Conservation (phyloP, 768 basidiomycete genomes). For the Dacryopinax primogenitus region DNA sequence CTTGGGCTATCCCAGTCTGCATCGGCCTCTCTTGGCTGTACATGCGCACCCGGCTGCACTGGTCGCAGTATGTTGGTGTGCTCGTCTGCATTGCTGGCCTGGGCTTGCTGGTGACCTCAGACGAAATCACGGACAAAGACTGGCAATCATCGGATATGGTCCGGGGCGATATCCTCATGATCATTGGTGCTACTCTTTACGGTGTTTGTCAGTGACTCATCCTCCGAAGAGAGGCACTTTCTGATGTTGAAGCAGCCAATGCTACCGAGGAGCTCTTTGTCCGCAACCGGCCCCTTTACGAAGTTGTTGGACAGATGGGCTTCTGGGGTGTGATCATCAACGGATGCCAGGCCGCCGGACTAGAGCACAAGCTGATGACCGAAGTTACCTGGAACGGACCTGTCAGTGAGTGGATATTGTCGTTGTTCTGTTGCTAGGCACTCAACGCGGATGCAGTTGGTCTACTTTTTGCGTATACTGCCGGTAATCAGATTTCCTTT, state of each 20-base stretch:
- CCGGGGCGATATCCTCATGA: conserved; percentile 78
- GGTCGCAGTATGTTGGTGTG: conserved; percentile 69
- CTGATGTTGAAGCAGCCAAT: conserved; percentile 41
- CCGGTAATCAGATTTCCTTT: conserved; percentile 22
- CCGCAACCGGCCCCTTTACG: conserved; percentile 63
- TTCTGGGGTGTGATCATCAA: conserved; percentile 75
- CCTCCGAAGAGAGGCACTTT: neutral
- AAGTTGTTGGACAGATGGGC: conserved; percentile 77
- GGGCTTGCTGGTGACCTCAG: conserved; percentile 66
- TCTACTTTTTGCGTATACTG: conserved; percentile 40
- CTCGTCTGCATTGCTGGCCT: conserved; percentile 61
- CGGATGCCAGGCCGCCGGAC: conserved; percentile 53
- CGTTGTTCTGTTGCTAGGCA: neutral
- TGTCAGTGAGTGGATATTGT: conserved; percentile 39
- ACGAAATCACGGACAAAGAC: conserved; percentile 64
- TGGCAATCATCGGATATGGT: conserved; percentile 51
- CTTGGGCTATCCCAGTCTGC: conserved; percentile 87
- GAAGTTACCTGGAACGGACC: conserved; percentile 57
- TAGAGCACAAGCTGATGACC: conserved; percentile 59
- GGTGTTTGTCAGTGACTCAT: conserved; percentile 54
- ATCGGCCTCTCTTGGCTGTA: conserved; percentile 73
- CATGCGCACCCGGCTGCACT: conserved; percentile 66
- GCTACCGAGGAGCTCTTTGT: conserved; percentile 84
- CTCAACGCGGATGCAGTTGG: conserved; percentile 32
- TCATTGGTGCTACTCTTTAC: conserved; percentile 72